These are phyloP conservation scores for Aspergillus oerlinghausenensis DNA, from an alignment of 2,329 filamentous ascomycete species.

Conservation along the genomic window DNA sequence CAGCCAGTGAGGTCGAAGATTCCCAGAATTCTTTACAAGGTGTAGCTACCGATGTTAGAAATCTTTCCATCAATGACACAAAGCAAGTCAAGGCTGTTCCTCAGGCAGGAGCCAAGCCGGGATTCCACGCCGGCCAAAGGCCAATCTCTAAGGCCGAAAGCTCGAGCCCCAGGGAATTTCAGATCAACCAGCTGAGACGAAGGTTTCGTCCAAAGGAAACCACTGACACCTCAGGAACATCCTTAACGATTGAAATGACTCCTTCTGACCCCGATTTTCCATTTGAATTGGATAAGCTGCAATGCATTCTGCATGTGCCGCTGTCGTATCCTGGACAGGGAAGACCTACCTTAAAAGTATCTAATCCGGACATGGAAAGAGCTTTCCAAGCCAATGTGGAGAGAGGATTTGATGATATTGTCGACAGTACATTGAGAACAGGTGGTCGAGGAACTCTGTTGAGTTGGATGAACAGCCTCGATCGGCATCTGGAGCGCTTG, in stretches of 20 bases:
- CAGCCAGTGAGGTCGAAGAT: conserved; percentile 6
- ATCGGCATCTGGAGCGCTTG: conserved; percentile 66
- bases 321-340: conserved; percentile 53
- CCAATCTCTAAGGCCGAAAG: conserved; percentile 62
- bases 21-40: conserved; percentile 5
- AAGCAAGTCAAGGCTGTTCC: conserved; percentile 26
- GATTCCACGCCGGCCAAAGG: conserved; percentile 47
- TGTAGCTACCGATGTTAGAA: conserved; percentile 13
- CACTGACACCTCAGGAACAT: conserved; percentile 47
- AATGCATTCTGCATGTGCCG: conserved; percentile 65
- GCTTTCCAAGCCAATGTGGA: conserved; percentile 75
- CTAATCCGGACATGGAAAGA: conserved; percentile 65
- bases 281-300: conserved; percentile 65
- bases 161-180: conserved; percentile 67
- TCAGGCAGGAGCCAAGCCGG: conserved; percentile 39
- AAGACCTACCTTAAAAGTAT: conserved; percentile 57
- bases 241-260: conserved; percentile 59
- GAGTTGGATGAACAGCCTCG: conserved; percentile 63
- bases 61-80: conserved; percentile 18
- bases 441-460: conserved; percentile 52
- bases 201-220: conserved; percentile 55
- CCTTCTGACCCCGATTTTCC: conserved; percentile 83
- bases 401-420: conserved; percentile 64
- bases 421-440: conserved; percentile 47
- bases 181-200: conserved; percentile 66